Evolutionary conservation across 805 yeast genomes (phyloP).

Genomic region (Myxozyma geophila): DNA sequence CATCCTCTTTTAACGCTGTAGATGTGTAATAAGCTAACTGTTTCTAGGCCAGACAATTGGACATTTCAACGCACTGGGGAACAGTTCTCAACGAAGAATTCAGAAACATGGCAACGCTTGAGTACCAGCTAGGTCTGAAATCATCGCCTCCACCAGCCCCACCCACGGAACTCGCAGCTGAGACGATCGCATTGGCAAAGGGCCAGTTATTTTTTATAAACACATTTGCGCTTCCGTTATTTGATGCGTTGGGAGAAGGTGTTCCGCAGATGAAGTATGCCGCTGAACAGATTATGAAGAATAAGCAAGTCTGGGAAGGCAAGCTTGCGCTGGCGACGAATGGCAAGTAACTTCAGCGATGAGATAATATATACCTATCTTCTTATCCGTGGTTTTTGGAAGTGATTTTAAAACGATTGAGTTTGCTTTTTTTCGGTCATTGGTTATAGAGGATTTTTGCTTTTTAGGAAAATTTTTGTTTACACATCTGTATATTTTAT

Average conservation of each 20-base stretch:
- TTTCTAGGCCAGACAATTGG: slow-evolving; percentile 63
- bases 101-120: slow-evolving; percentile 63
- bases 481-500: no score
- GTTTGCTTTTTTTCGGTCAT: neutral
- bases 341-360: neutral
- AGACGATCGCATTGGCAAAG: slow-evolving; percentile 51
- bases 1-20: neutral
- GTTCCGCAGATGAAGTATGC: slow-evolving; percentile 57
- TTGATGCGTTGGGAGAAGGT: slow-evolving; percentile 62
- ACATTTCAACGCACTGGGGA: slow-evolving; percentile 86
- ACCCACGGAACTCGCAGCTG: neutral
- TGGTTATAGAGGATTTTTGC: neutral
- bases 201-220: slow-evolving; percentile 85
- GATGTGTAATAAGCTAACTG: neutral
- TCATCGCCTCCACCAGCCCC: slow-evolving; percentile 13
- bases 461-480: neutral
- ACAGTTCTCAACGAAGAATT: slow-evolving; percentile 77
- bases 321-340: slow-evolving; percentile 2
- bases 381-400: neutral
- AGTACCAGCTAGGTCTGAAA: slow-evolving; percentile 45
- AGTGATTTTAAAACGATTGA: no score
- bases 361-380: neutral
- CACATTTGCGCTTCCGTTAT: slow-evolving; percentile 79
- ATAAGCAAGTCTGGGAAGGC: slow-evolving; percentile 24
- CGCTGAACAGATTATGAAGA: slow-evolving; percentile 17